Percentiles rank a stretch among this genome's conserved stretches.
These are phyloP conservation scores for Aspergillus pseudoviridinutans DNA, from an alignment of 2,329 filamentous ascomycete genomes.

Conservation along the genomic window DNA sequence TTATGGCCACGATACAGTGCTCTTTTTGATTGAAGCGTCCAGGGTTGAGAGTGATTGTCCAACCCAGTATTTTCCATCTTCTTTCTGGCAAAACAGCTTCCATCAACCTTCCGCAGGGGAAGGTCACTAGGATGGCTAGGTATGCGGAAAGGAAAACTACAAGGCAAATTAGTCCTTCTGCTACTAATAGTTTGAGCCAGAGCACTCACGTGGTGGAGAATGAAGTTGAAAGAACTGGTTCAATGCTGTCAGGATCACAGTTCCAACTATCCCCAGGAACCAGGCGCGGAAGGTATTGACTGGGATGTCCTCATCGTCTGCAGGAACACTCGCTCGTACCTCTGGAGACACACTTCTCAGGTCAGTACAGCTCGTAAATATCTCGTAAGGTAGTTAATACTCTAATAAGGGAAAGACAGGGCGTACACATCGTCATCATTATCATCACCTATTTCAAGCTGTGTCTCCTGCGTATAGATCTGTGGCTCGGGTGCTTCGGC, in stretches of 20 bases:
- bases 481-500: neutral
- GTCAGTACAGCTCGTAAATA: neutral
- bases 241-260: conserved; percentile 10
- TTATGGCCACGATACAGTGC: conserved; percentile 9
- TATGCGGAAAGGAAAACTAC: conserved; percentile 9
- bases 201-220: conserved; percentile 8
- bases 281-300: conserved; percentile 33
- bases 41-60: conserved; percentile 23
- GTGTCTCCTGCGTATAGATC: neutral
- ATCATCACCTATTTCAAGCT: neutral
- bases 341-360: conserved; percentile 1
- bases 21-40: conserved; percentile 30
- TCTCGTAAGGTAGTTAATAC: too few relatives aligned
- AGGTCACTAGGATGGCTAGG: conserved; percentile 10
- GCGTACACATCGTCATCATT: neutral
- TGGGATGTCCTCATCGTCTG: conserved; percentile 14
- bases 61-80: neutral
- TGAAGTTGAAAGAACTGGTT: conserved; percentile 16
- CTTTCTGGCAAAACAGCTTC: conserved; percentile 6
- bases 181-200: neutral
- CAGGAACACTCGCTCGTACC: conserved; percentile 15
- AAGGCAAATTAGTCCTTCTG: neutral
- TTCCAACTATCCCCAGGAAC: conserved; percentile 37
- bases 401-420: neutral
- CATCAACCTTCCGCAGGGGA: conserved; percentile 10